Conservation (phyloP, 75 land plant genomes). For the Selaginella moellendorffii region DNA sequence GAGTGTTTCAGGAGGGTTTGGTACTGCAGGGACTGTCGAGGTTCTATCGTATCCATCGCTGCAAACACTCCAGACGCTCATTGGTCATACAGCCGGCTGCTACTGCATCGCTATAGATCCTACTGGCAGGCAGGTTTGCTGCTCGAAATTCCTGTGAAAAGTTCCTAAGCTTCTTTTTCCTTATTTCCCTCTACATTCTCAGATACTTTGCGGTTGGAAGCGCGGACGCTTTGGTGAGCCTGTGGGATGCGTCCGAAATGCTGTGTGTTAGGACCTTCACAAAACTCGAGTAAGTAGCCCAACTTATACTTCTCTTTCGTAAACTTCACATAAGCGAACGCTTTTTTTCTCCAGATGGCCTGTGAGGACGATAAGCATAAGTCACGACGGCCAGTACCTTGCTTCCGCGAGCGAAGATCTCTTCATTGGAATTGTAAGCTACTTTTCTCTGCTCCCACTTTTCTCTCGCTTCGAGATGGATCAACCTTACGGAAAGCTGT, state of each 20-base stretch:
- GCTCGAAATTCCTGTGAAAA: neutral
- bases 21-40: conserved; percentile 67
- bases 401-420: conserved; percentile 98
- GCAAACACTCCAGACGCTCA: conserved; percentile 48
- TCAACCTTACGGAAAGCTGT: too few species aligned
- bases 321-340: neutral
- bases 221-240: conserved; percentile 97
- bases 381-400: conserved; percentile 79
- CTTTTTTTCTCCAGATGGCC: conserved; percentile 61
- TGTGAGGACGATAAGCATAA: conserved; percentile 90
- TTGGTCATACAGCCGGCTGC: conserved; percentile 97
- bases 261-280: conserved; percentile 89
- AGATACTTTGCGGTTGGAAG: conserved; percentile 99
- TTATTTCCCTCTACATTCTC: conserved; percentile 7
- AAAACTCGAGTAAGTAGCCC: conserved; percentile 70
- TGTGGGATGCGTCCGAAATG: conserved; percentile 94
- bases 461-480: neutral
- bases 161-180: neutral
- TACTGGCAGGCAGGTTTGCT: conserved; percentile 46
- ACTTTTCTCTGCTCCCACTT: neutral
- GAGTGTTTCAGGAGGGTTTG: neutral
- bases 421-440: conserved; percentile 81
- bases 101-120: conserved; percentile 99
- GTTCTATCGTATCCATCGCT: conserved; percentile 83
- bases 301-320: neutral